Evolutionary conservation across 2,329 filamentous ascomycete species (phyloP).

Genomic region (Neofusicoccum sp.): DNA sequence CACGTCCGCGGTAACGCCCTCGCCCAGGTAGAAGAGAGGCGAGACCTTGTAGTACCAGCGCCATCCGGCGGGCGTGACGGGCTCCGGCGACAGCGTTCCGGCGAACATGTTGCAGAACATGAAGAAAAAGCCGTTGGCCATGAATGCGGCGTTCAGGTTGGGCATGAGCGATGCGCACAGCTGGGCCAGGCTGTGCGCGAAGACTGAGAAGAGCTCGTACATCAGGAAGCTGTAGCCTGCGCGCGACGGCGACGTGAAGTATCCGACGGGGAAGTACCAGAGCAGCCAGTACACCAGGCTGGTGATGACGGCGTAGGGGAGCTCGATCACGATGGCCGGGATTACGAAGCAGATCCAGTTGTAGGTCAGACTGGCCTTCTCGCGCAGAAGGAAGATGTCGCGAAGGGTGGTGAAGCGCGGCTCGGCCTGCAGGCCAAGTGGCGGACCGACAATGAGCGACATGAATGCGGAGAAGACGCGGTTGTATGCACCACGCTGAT

Average conservation of each 20-base stretch:
- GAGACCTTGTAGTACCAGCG: constrained; percentile 72
- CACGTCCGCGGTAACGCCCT: constrained; percentile 67
- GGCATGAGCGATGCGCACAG: constrained; percentile 69
- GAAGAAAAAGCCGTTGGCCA: constrained; percentile 68
- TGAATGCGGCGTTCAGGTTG: constrained; percentile 65
- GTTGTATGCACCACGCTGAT: neutral
- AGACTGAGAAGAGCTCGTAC: constrained; percentile 70
- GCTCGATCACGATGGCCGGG: constrained; percentile 75
- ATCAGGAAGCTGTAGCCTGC: constrained; percentile 76
- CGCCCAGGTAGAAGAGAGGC: constrained; percentile 76
- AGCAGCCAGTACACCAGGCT: constrained; percentile 69
- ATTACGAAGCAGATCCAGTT: constrained; percentile 80
- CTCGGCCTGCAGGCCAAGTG: neutral
- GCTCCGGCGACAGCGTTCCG: neutral
- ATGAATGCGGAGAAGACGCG: constrained; percentile 4
- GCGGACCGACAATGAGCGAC: neutral
- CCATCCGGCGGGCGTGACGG: constrained; percentile 44
- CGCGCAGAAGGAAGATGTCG: neutral
- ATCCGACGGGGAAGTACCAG: constrained; percentile 81
- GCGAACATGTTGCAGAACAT: constrained; percentile 34
- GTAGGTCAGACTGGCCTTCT: constrained; percentile 49
- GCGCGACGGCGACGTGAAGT: constrained; percentile 66
- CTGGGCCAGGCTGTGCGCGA: constrained; percentile 78
- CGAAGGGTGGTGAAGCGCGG: neutral
- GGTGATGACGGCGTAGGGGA: constrained; percentile 76